Evolutionary conservation across 2,329 filamentous ascomycete genomes (phyloP).

Genomic region (Colletotrichum tropicicola): DNA sequence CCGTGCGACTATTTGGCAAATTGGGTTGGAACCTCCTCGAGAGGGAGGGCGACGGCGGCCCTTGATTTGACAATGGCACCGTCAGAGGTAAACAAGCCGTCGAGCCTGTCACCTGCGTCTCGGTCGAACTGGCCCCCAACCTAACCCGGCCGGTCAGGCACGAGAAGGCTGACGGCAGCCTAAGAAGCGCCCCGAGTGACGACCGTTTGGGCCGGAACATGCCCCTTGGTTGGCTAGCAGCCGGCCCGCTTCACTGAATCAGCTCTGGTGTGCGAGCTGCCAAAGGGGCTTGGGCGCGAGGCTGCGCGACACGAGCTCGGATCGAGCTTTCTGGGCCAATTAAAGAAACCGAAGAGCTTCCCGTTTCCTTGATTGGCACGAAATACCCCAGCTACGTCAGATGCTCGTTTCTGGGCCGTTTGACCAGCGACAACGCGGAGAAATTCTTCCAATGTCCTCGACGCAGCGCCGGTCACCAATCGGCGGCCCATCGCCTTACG

Average conservation of each 20-base stretch:
- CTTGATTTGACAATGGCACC: constrained; percentile 46
- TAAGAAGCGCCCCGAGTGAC: constrained; percentile 26
- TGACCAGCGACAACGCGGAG: constrained; percentile 12
- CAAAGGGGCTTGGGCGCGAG: constrained; percentile 14
- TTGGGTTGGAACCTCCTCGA: constrained; percentile 15
- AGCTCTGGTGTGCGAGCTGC: background rate
- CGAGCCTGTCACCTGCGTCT: background rate
- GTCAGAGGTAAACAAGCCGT: constrained; percentile 25
- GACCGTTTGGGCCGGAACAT: constrained; percentile 23
- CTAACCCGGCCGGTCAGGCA: constrained; percentile 33
- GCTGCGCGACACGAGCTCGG: constrained; percentile 23
- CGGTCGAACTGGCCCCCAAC: no score
- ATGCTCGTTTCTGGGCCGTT: background rate
- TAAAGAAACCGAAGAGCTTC: background rate
- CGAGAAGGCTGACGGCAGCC: constrained; percentile 39
- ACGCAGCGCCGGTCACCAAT: constrained; percentile 16
- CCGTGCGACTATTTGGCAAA: background rate
- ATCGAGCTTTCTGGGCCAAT: constrained; percentile 9
- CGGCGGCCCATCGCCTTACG: constrained; percentile 30
- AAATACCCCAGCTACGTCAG: constrained; percentile 6
- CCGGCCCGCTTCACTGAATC: background rate
- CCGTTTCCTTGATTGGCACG: constrained; percentile 22
- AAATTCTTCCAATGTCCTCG: constrained; percentile 28
- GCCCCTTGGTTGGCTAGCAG: constrained; percentile 15
- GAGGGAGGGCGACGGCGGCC: constrained; percentile 34